Evolutionary conservation across 768 basidiomycete species (phyloP), one percentile per base, ranked within the genome.

Genomic region (Clathrus columnatus): DNA sequence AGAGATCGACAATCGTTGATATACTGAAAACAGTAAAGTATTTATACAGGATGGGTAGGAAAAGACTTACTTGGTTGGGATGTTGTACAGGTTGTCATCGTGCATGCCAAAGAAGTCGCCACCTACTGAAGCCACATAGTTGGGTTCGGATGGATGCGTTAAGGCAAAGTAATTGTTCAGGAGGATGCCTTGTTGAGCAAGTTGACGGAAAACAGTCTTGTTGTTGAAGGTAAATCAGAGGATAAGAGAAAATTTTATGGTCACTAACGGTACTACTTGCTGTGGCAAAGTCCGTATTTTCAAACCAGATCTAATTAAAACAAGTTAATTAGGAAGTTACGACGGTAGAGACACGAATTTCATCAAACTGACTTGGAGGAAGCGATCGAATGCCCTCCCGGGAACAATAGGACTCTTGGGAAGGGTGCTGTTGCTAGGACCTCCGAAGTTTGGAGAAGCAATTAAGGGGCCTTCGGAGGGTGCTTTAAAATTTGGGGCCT

Each of bases 361-460:
- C 16, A 2, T 10, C 26, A 16, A 20, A 23, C 46, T 23, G 14
- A 47, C 46, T 59, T 69, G 66, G 59, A 75, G 71, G 66, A 80
- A 72, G 5, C 78, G 69, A 57, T 77, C 70, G 57, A 77, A 79
- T 23, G 66, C 69, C 53, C 68, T 66, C 43, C 78, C 79, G 1
- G 68, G 36, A 4, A 79, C 75, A 44, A 67, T 29, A 14, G 68
- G 64, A 1, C 61, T 21, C 58, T 74, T 74, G 30, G 68, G 56
- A 45, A 80, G 69, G 17, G 76, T 77, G 56, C 64, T 63, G 58
- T 79, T 78, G 50, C 65, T 69, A 23, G 61, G 30, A 14, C 76
- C 76, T 21, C 68, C 60, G 60, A 78, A 78, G 66, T 73, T 55
- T 20, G 29, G 18, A 14, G 62, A 62, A 7, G 48, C 28, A 73